A percentile compares a stretch with the other conserved stretches of the same genome.
Evolutionary conservation across 495 filamentous ascomycete species (phyloP).

Genomic region (Aspergillus taichungensis): DNA sequence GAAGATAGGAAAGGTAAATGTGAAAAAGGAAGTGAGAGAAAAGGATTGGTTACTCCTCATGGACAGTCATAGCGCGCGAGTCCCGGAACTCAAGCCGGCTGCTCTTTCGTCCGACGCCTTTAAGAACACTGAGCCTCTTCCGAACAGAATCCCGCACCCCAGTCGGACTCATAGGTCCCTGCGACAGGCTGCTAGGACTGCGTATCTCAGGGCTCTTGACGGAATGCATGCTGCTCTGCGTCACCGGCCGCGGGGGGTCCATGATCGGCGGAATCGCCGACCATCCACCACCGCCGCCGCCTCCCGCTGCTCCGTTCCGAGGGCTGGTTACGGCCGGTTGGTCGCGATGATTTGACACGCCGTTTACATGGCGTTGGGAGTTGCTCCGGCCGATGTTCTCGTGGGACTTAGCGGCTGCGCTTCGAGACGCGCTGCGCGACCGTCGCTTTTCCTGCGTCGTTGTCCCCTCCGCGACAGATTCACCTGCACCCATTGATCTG

Average conservation of each 20-base stretch:
- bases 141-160: slow-evolving; percentile 38
- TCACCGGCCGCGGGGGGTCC: slow-evolving; percentile 31
- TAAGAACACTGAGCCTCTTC: slow-evolving; percentile 39
- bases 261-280: slow-evolving; percentile 30
- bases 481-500: slow-evolving; percentile 17
- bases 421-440: slow-evolving; percentile 24
- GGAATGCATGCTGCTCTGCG: slow-evolving; percentile 20
- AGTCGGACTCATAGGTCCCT: slow-evolving; percentile 7
- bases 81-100: slow-evolving; percentile 38
- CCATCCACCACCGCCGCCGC: slow-evolving; percentile 19
- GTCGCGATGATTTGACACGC: slow-evolving; percentile 3
- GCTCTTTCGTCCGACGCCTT: slow-evolving; percentile 35
- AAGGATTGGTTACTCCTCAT: slow-evolving; percentile 26
- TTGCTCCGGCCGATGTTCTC: slow-evolving; percentile 25
- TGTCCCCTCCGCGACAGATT: slow-evolving; percentile 15
- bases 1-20: slow-evolving; percentile 4
- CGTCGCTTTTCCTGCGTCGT: slow-evolving; percentile 20
- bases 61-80: slow-evolving; percentile 20
- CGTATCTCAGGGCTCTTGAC: slow-evolving; percentile 13
- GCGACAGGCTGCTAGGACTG: slow-evolving; percentile 5
- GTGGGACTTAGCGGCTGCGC: slow-evolving; percentile 23
- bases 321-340: slow-evolving; percentile 17
- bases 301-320: slow-evolving; percentile 1
- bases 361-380: slow-evolving; percentile 20
- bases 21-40: slow-evolving; percentile 12